Evolutionary conservation across 768 basidiomycete species (phyloP).

Genomic region (Amanita pseudoporphyria): DNA sequence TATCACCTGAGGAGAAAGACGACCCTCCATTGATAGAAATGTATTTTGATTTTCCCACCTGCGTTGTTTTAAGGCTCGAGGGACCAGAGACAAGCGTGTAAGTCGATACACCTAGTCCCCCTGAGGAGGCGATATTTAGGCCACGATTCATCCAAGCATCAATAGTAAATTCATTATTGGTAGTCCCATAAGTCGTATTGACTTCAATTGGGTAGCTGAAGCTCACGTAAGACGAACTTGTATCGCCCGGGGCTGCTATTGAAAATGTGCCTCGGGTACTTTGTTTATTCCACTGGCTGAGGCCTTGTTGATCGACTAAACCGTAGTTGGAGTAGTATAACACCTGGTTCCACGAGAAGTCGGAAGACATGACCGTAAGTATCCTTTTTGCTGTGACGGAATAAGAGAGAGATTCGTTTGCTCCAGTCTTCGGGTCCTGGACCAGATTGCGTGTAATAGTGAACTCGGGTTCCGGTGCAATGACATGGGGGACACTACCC

Average conservation of each 20-base stretch:
- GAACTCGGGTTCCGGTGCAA: neutral
- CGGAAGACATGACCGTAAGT: neutral
- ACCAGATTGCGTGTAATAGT: neutral
- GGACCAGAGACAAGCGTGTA: constrained; percentile 2
- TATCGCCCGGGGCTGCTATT: neutral
- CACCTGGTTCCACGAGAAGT: neutral
- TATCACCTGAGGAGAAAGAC: neutral
- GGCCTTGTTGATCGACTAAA: neutral
- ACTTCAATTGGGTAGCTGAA: constrained; percentile 2
- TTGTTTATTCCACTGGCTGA: constrained; percentile 4
- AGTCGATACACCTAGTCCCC: constrained; percentile 1
- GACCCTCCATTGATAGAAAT: neutral
- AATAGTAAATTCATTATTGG: neutral
- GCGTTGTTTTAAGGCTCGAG: neutral
- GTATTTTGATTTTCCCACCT: neutral
- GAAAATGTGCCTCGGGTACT: neutral
- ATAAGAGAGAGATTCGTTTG: constrained; percentile 1
- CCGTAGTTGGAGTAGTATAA: constrained; percentile 1
- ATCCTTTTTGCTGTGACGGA: constrained; percentile 1
- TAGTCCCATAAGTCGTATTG: neutral
- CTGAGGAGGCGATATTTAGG: neutral
- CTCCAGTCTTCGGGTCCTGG: neutral
- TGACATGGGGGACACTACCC: neutral
- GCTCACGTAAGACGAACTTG: neutral
- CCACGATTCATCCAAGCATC: neutral